Conservation (phyloP, 768 basidiomycete species). For the Fomitopsis serialis region DNA sequence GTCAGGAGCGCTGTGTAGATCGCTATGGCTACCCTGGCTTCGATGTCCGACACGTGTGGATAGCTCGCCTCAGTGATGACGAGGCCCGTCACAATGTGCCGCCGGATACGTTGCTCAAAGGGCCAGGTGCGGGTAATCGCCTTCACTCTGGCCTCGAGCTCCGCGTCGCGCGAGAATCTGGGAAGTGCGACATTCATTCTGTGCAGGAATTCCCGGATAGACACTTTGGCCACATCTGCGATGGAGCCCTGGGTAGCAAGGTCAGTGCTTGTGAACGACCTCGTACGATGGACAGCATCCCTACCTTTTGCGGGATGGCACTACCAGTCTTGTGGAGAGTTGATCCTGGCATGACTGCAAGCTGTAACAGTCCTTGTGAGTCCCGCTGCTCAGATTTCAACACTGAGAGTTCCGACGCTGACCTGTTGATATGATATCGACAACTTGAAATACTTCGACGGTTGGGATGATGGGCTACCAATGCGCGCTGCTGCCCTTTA, state of each 20-base stretch:
- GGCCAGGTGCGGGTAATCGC: conserved; percentile 1
- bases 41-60: background rate
- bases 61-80: conserved; percentile 1
- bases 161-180: background rate
- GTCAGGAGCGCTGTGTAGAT: conserved; percentile 4
- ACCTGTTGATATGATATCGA: too few species aligned
- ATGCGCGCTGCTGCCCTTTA: too few species aligned
- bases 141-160: conserved; percentile 2
- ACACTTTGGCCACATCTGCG: background rate
- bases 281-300: background rate
- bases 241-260: background rate
- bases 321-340: too few species aligned
- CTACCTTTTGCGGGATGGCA: background rate
- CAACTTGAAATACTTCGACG: too few species aligned
- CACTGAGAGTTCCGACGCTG: too few species aligned
- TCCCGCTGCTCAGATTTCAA: too few species aligned
- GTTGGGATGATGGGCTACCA: too few species aligned
- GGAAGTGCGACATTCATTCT: background rate
- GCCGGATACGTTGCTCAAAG: background rate
- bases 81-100: background rate
- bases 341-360: too few species aligned
- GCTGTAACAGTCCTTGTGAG: too few species aligned
- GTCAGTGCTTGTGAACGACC: background rate
- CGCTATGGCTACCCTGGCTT: background rate
- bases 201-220: background rate